Evolutionary conservation across 2,329 filamentous ascomycete species (phyloP), one percentile per base, ranked within the genome.

Genomic region (Phaeophleospora eucalypticola): DNA sequence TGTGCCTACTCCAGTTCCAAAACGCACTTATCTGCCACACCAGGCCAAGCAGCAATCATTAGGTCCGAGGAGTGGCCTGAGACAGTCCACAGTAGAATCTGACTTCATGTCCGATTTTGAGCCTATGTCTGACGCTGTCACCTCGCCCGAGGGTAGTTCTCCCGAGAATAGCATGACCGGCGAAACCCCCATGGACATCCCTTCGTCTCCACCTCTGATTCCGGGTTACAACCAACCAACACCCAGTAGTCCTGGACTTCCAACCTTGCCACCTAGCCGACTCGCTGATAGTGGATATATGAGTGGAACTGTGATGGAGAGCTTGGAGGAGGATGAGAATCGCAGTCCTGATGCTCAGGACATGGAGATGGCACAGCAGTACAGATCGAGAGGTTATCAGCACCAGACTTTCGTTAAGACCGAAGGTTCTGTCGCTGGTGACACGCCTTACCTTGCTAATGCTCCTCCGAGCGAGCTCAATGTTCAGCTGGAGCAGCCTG

Each of bases 171-270:
- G 62, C 46, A 48, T 57, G 18, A 54, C 71, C 48, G 68, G 73
- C 7, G 73, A 75, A 36, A 94, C 89, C 43, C 86, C 89, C 3
- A 82, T 82, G 40, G 87, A 88, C 44, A 88, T 97, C 58, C 86
- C 86, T 1, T 97, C 93, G 0, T 97, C 91, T 3, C 91, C 91
- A 12, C 93, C 93, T 1, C 76, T 94, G 1, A 82, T 89, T 52
- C 83, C 85, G 3, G 80, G 58, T 34, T 52, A 52, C 38, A 60
- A 57, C 19, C 46, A 53, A 15, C 52, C 51, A 2, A 50, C 81
- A 20, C 81, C 84, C 19, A 95, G 90, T 2, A 97, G 91, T 63
- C 93, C 91, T 2, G 71, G 76, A 17, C 65, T 83, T 19, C 81
- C 83, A 43, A 76, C 77, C 4, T 69, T 62, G 58, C 70, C 59